Conservation (phyloP, 768 basidiomycete genomes). For the Leccinum longicurvipes region DNA sequence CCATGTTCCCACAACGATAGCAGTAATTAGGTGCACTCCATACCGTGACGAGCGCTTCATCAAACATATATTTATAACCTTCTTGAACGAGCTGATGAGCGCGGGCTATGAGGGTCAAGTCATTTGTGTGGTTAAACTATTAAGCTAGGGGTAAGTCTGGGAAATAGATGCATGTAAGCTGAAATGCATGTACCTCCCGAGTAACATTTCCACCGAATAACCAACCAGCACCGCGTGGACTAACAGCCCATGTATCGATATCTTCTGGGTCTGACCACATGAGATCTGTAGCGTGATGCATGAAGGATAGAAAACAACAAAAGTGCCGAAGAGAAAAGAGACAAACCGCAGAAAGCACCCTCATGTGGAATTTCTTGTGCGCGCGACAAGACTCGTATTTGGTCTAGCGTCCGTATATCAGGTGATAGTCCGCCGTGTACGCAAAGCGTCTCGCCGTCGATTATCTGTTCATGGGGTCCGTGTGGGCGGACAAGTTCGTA, state of each 20-base stretch:
- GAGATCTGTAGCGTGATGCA: constrained; percentile 52
- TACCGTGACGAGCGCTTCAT: constrained; percentile 85
- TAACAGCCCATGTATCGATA: constrained; percentile 94
- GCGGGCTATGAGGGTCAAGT: constrained; percentile 82
- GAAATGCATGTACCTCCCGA: constrained; percentile 53
- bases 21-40: constrained; percentile 93
- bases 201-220: constrained; percentile 87
- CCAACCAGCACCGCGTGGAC: constrained; percentile 95
- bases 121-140: constrained; percentile 92
- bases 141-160: background rate
- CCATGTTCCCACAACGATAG: constrained; percentile 84
- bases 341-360: constrained; percentile 90
- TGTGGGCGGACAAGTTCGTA: background rate
- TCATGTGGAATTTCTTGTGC: constrained; percentile 99
- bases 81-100: constrained; percentile 97
- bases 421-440: constrained; percentile 97
- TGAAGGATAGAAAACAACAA: background rate
- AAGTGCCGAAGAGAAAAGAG: background rate
- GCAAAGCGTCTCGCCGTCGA: constrained; percentile 88
- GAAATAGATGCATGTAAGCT: background rate
- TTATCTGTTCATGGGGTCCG: constrained; percentile 58
- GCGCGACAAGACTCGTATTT: constrained; percentile 86
- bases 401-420: constrained; percentile 92
- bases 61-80: constrained; percentile 97
- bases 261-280: constrained; percentile 99